Evolutionary conservation across 495 filamentous ascomycete genomes (phyloP).

Genomic region (Lentithecium fluviatile): DNA sequence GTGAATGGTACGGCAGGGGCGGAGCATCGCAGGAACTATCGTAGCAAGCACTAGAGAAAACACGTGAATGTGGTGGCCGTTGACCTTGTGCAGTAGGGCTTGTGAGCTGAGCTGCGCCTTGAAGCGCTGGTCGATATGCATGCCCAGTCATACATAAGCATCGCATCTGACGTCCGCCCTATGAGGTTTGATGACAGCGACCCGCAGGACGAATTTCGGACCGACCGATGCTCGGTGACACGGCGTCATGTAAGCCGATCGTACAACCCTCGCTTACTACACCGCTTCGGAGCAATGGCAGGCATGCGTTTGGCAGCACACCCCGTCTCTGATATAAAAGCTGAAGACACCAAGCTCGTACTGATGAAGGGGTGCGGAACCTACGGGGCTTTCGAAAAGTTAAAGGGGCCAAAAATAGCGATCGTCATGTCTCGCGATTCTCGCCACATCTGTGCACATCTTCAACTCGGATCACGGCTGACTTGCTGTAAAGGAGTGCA

Average conservation of each 20-base stretch:
- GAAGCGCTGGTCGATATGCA: neutral
- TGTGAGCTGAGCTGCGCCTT: conserved; percentile 4
- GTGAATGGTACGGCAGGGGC: neutral
- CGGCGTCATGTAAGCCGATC: neutral
- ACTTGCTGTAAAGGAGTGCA: too few relatives aligned
- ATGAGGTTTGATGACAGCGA: neutral
- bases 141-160: conserved; percentile 4
- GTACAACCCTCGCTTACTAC: neutral
- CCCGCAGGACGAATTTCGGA: neutral
- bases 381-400: too few relatives aligned
- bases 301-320: neutral
- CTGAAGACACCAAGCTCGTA: too few relatives aligned
- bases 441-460: too few relatives aligned
- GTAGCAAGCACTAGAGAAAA: neutral
- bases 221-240: neutral
- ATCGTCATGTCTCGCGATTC: too few relatives aligned
- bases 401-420: too few relatives aligned
- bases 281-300: conserved; percentile 7
- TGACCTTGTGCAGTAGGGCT: neutral
- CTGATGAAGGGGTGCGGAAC: too few relatives aligned
- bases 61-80: neutral
- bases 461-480: too few relatives aligned
- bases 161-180: neutral
- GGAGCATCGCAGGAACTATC: neutral
- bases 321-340: too few relatives aligned